Evolutionary conservation across 1,139 yeast species (phyloP).

Genomic region (Nadsonia commutata): DNA sequence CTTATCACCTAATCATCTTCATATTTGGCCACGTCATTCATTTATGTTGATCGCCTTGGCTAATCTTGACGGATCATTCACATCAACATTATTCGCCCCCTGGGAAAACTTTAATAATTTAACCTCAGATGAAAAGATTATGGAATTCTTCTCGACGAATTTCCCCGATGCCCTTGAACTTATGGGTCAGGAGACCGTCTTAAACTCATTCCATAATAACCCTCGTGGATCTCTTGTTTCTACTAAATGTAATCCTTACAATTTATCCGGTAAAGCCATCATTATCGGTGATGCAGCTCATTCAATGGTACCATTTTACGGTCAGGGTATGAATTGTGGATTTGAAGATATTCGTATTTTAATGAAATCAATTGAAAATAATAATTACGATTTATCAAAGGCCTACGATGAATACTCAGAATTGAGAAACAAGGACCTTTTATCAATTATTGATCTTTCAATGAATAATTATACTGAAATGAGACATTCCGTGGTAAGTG

Average conservation of each 20-base stretch:
- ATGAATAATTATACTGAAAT: constrained; percentile 73
- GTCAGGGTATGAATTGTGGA: constrained; percentile 96
- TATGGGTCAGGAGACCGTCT: constrained; percentile 46
- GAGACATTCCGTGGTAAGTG: constrained; percentile 70
- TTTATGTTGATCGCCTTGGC: constrained; percentile 87
- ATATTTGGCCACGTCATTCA: constrained; percentile 83
- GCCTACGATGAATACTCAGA: constrained; percentile 48
- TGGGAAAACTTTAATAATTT: constrained; percentile 37
- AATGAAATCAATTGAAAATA: constrained; percentile 33
- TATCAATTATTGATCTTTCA: constrained; percentile 66
- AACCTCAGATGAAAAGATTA: constrained; percentile 23
- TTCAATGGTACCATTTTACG: constrained; percentile 93
- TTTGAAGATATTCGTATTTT: constrained; percentile 75
- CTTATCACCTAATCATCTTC: constrained; percentile 65
- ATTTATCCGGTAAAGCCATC: constrained; percentile 47
- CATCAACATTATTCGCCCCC: constrained; percentile 81
- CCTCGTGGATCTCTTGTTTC: constrained; percentile 68
- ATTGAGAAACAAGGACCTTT: constrained; percentile 48
- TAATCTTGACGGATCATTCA: constrained; percentile 72
- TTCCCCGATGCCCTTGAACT: constrained; percentile 65
- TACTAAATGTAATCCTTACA: constrained; percentile 48
- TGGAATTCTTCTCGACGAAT: constrained; percentile 39
- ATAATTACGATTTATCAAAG: constrained; percentile 26
- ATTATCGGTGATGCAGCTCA: constrained; percentile 91
- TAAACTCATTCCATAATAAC: constrained; percentile 38